Conservation (phyloP, 176 grass and related monocot genomes). For the Aegilops longissima region DNA sequence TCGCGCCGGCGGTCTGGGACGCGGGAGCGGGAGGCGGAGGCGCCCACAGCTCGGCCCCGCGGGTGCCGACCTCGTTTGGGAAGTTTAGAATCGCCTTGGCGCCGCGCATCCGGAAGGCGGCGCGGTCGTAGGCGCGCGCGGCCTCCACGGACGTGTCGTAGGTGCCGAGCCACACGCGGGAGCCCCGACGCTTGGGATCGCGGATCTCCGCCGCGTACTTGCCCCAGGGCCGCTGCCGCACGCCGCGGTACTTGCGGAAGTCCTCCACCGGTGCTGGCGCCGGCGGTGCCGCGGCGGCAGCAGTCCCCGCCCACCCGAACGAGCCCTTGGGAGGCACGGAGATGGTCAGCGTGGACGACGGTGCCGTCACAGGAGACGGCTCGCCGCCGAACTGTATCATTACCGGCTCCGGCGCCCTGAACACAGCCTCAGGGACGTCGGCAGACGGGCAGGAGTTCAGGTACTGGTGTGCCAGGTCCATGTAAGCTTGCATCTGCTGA, state of each 20-base stretch:
- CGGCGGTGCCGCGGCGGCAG: neutral
- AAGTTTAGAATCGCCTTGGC: conserved; percentile 85
- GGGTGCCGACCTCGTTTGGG: conserved; percentile 66
- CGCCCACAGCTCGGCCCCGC: conserved; percentile 22
- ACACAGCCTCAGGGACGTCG: neutral
- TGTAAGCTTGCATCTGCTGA: conserved; percentile 11
- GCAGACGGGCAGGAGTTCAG: neutral
- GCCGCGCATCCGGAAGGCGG: conserved; percentile 70
- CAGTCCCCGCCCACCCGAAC: neutral
- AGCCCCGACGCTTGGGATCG: conserved; percentile 63
- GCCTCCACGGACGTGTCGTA: conserved; percentile 66
- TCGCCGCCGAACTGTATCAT: conserved; percentile 42
- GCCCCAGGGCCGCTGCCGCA: conserved; percentile 72
- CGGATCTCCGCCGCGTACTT: conserved; percentile 95
- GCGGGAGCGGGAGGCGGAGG: neutral
- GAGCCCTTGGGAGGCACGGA: conserved; percentile 23
- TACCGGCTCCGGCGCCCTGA: conserved; percentile 28
- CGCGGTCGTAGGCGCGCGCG: conserved; percentile 70
- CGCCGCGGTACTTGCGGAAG: conserved; percentile 69
- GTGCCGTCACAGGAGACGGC: neutral
- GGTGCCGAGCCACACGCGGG: conserved; percentile 84
- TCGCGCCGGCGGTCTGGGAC: neutral
- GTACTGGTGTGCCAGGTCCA: conserved; percentile 7
- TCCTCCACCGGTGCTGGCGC: neutral
- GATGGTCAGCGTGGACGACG: conserved; percentile 21